A percentile compares a stretch with the other conserved stretches of the same genome.
phyloP scores from a whole-genome alignment of 768 basidiomycete genomes.

The Lentinula edodes region DNA sequence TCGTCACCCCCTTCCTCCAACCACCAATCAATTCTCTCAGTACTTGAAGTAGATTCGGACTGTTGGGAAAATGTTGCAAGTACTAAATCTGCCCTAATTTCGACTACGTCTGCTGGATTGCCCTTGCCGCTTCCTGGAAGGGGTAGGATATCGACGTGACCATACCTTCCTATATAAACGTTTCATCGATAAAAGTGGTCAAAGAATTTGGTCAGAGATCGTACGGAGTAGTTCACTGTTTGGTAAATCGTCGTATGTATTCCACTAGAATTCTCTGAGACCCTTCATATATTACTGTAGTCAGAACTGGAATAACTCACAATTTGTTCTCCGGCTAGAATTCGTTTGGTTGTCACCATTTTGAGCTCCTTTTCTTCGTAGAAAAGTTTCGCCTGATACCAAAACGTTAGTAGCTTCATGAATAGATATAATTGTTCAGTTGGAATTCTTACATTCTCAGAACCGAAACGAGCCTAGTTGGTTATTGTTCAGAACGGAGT shows the following conservation, averaged over 20 bases:
- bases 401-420: neutral
- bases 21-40: conserved; percentile 87
- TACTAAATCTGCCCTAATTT: conserved; percentile 68
- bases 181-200: neutral
- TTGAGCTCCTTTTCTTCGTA: conserved; percentile 65
- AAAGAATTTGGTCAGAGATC: neutral
- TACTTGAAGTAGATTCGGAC: conserved; percentile 12
- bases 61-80: conserved; percentile 31
- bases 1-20: conserved; percentile 87
- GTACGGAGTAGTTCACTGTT: conserved; percentile 88
- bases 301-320: conserved; percentile 36
- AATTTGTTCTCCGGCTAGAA: conserved; percentile 81
- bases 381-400: conserved; percentile 72
- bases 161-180: conserved; percentile 48
- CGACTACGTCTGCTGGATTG: conserved; percentile 78
- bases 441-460: conserved; percentile 65
- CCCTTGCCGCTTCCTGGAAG: conserved; percentile 45
- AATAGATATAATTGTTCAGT: neutral
- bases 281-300: neutral
- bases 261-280: conserved; percentile 52
- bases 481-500: neutral
- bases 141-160: conserved; percentile 79
- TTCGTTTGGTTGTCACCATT: conserved; percentile 77
- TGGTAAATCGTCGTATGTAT: conserved; percentile 91
- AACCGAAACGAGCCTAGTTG: conserved; percentile 58